These are phyloP conservation scores for Ananas comosus DNA, from an alignment of 176 grass and related monocot species.

Conservation along the genomic window DNA sequence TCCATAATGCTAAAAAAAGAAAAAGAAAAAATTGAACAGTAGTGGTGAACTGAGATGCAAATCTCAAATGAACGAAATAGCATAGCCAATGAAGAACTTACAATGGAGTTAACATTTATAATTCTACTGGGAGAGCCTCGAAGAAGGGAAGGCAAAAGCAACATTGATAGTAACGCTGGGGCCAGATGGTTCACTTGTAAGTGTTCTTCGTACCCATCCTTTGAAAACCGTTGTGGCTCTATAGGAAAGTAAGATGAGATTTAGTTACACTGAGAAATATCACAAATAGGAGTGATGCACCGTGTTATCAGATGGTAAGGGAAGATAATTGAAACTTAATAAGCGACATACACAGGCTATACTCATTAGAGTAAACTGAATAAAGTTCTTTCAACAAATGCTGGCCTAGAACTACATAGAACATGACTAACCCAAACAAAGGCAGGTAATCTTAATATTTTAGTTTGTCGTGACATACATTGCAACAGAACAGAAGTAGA, in stretches of 20 bases:
- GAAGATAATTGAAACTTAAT: neutral
- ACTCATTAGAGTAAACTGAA: too few species aligned
- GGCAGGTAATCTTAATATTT: too few species aligned
- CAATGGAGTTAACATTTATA: constrained; percentile 91
- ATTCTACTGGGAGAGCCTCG: constrained; percentile 90
- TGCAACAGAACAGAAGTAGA: too few species aligned
- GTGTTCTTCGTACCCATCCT: constrained; percentile 90
- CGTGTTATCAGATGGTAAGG: neutral
- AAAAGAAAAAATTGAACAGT: neutral
- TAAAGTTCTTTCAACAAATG: too few species aligned
- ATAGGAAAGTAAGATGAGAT: constrained; percentile 5
- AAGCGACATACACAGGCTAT: neutral
- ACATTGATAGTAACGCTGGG: constrained; percentile 65
- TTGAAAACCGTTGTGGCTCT: constrained; percentile 82
- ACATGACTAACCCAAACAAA: too few species aligned
- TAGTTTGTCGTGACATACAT: too few species aligned
- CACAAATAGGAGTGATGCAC: neutral
- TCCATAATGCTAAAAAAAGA: neutral
- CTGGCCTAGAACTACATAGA: too few species aligned
- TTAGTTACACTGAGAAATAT: constrained; percentile 6
- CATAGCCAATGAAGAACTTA: constrained; percentile 32
- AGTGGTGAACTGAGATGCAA: neutral
- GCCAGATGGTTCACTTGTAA: constrained; percentile 99
- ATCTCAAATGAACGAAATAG: neutral
- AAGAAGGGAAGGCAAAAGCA: constrained; percentile 94